A percentile compares a stretch with the other conserved stretches of the same genome.
Conservation (phyloP, 2,329 filamentous ascomycete species). For the Fusarium multiceps region DNA sequence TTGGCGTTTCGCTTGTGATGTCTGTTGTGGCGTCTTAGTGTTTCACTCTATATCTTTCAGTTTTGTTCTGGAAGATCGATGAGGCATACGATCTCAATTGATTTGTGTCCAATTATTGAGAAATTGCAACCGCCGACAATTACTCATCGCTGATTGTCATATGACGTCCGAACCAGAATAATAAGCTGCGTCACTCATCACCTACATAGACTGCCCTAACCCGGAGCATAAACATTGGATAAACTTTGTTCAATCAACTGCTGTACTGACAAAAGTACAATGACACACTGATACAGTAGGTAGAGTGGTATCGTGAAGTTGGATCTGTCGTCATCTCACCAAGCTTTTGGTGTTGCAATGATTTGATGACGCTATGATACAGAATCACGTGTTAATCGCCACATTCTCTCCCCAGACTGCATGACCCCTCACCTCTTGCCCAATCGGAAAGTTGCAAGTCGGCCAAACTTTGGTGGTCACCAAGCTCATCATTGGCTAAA, state of each 20-base stretch:
- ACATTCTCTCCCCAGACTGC: conserved; percentile 32
- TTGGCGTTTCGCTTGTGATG: neutral
- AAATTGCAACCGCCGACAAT: neutral
- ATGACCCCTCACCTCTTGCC: conserved; percentile 47
- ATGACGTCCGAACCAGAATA: neutral
- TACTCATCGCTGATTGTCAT: neutral
- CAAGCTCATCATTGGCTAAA: conserved; percentile 39
- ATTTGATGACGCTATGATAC: conserved; percentile 31
- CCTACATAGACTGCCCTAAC: neutral
- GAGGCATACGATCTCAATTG: neutral
- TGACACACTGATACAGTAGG: neutral
- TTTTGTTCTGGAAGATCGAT: neutral
- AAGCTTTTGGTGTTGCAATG: conserved; percentile 14
- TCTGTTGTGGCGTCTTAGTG: neutral
- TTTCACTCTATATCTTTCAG: neutral
- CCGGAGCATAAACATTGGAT: neutral
- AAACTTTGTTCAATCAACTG: neutral
- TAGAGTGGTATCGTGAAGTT: conserved; percentile 24
- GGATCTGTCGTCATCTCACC: conserved; percentile 26
- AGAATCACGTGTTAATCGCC: conserved; percentile 44
- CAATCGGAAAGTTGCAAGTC: conserved; percentile 47
- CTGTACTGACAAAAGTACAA: neutral
- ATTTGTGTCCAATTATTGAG: neutral
- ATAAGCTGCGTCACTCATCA: neutral
- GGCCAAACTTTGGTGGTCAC: conserved; percentile 39